Base-by-base conservation (phyloP, 345 rosid genomes). In the Dipteronia dyeriana region DNA sequence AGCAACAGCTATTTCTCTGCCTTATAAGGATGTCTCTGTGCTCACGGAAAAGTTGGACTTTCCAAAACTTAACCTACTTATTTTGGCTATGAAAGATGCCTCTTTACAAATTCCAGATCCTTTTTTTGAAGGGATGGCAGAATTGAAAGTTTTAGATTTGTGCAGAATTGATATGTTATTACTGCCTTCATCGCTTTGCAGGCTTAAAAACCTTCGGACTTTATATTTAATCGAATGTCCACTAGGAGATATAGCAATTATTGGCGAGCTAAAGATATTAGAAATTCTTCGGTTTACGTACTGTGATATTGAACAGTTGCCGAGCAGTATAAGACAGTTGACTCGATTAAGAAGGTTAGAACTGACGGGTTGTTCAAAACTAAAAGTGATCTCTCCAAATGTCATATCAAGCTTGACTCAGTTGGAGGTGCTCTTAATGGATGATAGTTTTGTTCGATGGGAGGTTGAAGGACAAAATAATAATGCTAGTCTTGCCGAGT, bases 121-220 rank as follows among this genome's bases (percentile, higher is more conserved):
- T 19, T 62, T 85, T 45, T 87, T 81, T 23, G 8, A 22, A 47
- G 45, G 73, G n/a, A 66, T 39, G 62, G 76, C 31, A 39, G 26
- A 79, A 45, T 79, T 83, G 9, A 77, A 71, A 60, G 86, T 87
- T 6, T 1, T 83, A 12, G 62, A 74, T 19, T 23, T 86, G 4
- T 86, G 4, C 19, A 66, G 0, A 0, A 5, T 0, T 0, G 1
- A 13, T 14, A 3, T 82, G 11, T 43, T 22, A 2, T 34, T 73
- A 0, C 1, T 65, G 38, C 84, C 82, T 38, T 39, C 68, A 25
- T 84, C 82, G 12, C 14, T 81, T n/a, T 1, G 45, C 22, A 9
- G 9, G 7, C 76, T 68, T 17, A 43, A 1, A 7, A 76, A 74
- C 31, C 76, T 81, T 49, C 61, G 7, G 3, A 78, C 84, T 1